These are phyloP conservation scores for Ustanciosporium gigantosporum DNA, from an alignment of 1,284 basidiomycete genomes.

Conservation along the genomic window DNA sequence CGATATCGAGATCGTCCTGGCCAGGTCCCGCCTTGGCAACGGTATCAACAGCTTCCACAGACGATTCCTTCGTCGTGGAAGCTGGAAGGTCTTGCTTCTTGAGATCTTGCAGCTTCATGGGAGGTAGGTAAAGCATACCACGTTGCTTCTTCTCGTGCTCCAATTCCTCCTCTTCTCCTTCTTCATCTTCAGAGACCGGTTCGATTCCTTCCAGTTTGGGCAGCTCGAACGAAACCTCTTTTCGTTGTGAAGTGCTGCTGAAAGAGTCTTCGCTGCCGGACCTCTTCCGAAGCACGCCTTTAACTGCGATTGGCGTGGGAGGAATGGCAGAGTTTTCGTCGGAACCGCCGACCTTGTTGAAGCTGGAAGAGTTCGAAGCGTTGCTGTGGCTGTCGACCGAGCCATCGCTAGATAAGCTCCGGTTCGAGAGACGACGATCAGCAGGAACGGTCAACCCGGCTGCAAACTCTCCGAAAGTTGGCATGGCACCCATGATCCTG, in stretches of 20 bases:
- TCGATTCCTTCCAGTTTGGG: conserved; percentile 7
- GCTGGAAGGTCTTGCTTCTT: no score
- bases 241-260: conserved; percentile 8
- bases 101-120: conserved; percentile 32
- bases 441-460: conserved; percentile 11
- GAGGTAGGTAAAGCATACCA: conserved; percentile 14
- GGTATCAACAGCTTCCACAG: background rate
- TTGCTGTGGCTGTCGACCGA: conserved; percentile 36
- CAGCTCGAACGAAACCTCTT: conserved; percentile 34
- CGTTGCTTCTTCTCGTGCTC: conserved; percentile 37
- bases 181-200: conserved; percentile 8
- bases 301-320: conserved; percentile 5
- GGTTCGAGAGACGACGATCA: conserved; percentile 16
- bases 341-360: conserved; percentile 22
- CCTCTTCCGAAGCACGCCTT: conserved; percentile 29
- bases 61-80: background rate
- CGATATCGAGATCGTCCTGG: conserved; percentile 34
- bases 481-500: conserved; percentile 29
- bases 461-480: conserved; percentile 21
- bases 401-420: conserved; percentile 30
- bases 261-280: conserved; percentile 3
- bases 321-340: conserved; percentile 12
- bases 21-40: background rate
- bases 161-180: conserved; percentile 12
- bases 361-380: conserved; percentile 24